phyloP scores from a whole-genome alignment of 176 grass and related monocot genomes.

The Secale cereale region DNA sequence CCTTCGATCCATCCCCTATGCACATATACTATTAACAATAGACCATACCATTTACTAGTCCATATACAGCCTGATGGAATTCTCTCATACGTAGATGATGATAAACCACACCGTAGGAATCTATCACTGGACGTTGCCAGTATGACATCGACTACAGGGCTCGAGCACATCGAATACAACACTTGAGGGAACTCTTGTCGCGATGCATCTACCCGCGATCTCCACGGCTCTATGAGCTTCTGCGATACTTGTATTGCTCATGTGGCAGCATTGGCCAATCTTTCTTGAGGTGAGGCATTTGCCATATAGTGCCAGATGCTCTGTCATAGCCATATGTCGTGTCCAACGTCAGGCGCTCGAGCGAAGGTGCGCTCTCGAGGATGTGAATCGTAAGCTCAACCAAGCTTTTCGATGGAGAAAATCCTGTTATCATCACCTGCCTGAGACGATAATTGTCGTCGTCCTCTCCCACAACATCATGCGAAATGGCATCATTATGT shows the following conservation, averaged over 20 bases:
- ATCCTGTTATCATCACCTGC: neutral
- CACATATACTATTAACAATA: too few species aligned
- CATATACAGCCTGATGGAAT: too few species aligned
- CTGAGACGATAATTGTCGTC: neutral
- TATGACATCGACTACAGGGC: neutral
- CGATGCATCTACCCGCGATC: too few species aligned
- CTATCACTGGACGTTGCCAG: neutral
- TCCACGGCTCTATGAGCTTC: neutral
- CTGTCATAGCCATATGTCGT: neutral
- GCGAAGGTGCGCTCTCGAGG: neutral
- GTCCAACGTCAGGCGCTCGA: neutral
- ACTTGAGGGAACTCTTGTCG: neutral
- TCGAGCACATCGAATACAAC: neutral
- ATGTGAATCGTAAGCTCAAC: neutral
- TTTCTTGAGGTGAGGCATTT: neutral
- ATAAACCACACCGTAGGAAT: too few species aligned
- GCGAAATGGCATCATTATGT: too few species aligned
- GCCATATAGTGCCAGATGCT: neutral
- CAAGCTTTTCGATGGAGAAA: neutral
- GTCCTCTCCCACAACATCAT: too few species aligned
- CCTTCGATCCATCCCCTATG: too few species aligned
- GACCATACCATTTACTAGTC: too few species aligned
- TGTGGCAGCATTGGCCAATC: neutral
- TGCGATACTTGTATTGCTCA: neutral
- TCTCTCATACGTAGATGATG: too few species aligned